Conservation (phyloP, 2,329 filamentous ascomycete species). For the Sporothrix sp. region DNA sequence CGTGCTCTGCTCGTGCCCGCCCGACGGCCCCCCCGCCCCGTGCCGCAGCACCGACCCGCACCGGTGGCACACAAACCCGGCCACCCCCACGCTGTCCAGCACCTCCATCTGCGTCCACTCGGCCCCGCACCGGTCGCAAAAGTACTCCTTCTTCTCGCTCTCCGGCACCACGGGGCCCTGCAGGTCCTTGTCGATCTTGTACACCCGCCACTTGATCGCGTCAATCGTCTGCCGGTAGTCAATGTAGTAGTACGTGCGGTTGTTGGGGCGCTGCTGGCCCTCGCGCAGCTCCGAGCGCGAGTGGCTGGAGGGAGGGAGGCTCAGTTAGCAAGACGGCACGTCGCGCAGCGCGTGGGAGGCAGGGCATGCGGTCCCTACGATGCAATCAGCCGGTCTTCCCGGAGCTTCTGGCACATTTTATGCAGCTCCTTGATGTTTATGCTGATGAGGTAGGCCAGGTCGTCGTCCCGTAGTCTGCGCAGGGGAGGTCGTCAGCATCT, state of each 20-base stretch:
- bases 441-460: conserved; percentile 75
- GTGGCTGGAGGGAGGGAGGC: conserved; percentile 37
- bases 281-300: conserved; percentile 69
- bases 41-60: conserved; percentile 58
- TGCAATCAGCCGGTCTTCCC: conserved; percentile 75
- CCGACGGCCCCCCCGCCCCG: conserved; percentile 56
- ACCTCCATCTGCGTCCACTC: conserved; percentile 90
- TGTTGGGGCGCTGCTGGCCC: conserved; percentile 70
- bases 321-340: conserved; percentile 2
- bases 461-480: conserved; percentile 60
- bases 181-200: conserved; percentile 78
- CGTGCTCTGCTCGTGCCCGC: conserved; percentile 63
- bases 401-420: conserved; percentile 75
- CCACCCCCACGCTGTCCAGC: conserved; percentile 59
- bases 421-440: conserved; percentile 89
- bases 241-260: conserved; percentile 93
- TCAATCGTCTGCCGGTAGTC: conserved; percentile 92
- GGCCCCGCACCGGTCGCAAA: conserved; percentile 68
- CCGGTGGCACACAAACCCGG: conserved; percentile 73
- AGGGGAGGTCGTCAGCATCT: conserved; percentile 29
- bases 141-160: conserved; percentile 84
- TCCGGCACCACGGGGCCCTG: conserved; percentile 73
- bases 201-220: conserved; percentile 89
- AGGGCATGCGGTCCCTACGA: conserved; percentile 42
- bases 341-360: not conserved